Conservation (phyloP, 176 grass and related monocot species). For the Aegilops bicornis region DNA sequence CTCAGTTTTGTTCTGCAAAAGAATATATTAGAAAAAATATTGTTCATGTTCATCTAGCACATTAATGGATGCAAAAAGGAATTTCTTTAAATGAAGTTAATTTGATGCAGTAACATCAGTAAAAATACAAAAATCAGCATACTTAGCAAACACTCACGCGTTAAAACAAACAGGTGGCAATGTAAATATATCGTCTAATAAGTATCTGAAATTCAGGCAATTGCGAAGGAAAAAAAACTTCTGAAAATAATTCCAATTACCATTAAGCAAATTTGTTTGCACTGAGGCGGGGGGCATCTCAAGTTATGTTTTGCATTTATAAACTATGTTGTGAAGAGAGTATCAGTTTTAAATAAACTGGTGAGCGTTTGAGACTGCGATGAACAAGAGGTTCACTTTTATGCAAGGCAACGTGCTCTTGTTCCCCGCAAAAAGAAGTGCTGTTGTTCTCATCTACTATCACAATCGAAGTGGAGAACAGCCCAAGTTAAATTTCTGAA, state of each 20-base stretch:
- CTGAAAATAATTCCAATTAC: not conserved
- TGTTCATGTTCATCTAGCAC: not conserved
- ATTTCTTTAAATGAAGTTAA: not conserved
- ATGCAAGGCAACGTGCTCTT: conserved; percentile 5
- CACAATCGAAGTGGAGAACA: not conserved
- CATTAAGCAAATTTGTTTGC: not conserved
- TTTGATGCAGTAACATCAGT: not conserved
- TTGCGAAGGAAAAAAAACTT: not conserved
- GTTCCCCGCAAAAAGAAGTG: too few relatives aligned
- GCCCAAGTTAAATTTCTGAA: not conserved
- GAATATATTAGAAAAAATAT: not conserved
- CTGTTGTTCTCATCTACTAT: not conserved
- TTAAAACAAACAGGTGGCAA: not conserved
- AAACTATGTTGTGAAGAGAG: not conserved
- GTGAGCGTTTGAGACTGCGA: not conserved
- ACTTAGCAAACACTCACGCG: not conserved
- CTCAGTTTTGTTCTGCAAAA: conserved; percentile 87
- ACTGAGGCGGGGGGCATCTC: not conserved
- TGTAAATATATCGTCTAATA: not conserved
- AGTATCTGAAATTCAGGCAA: not conserved
- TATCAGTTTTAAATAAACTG: not conserved
- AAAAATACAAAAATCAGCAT: not conserved
- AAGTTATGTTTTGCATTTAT: not conserved
- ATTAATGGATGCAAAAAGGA: not conserved
- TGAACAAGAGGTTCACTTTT: not conserved